Conservation (phyloP, 495 filamentous ascomycete genomes). For the Chaetomium cochliodes region DNA sequence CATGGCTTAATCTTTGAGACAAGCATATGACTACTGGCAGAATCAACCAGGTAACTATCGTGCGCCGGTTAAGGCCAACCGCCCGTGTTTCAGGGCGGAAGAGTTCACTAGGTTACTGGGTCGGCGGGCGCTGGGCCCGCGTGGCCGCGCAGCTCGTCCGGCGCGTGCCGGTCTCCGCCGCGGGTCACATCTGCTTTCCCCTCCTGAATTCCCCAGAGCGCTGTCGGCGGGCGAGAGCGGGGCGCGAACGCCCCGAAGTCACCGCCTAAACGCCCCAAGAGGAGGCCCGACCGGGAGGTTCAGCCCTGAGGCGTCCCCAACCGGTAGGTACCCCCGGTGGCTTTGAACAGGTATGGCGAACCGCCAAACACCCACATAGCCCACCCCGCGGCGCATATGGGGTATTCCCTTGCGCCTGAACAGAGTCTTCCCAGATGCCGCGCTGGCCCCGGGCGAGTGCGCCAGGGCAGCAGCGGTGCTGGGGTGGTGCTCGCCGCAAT, state of each 20-base stretch:
- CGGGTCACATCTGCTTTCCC: conserved; percentile 25
- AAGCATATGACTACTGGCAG: conserved; percentile 72
- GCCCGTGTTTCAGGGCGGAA: conserved; percentile 21
- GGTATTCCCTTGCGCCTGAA: conserved; percentile 6
- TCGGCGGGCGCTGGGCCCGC: conserved; percentile 15
- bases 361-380: conserved; percentile 55
- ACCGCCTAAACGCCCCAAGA: conserved; percentile 25
- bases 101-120: conserved; percentile 28
- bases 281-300: conserved; percentile 20
- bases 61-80: conserved; percentile 35
- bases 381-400: conserved; percentile 31
- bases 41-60: conserved; percentile 68
- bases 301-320: conserved; percentile 35
- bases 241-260: conserved; percentile 2
- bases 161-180: conserved; percentile 25
- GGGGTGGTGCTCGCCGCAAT: conserved; percentile 18
- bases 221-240: conserved; percentile 21
- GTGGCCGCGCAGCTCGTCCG: conserved; percentile 25
- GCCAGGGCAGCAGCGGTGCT: conserved; percentile 12
- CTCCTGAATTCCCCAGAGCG: conserved; percentile 27
- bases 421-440: conserved; percentile 4
- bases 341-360: conserved; percentile 44
- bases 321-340: conserved; percentile 44
- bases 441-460: neutral
- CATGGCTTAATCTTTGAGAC: conserved; percentile 74